Base-by-base conservation (phyloP, 2,329 filamentous ascomycete species). In the Diaporthe sp. region DNA sequence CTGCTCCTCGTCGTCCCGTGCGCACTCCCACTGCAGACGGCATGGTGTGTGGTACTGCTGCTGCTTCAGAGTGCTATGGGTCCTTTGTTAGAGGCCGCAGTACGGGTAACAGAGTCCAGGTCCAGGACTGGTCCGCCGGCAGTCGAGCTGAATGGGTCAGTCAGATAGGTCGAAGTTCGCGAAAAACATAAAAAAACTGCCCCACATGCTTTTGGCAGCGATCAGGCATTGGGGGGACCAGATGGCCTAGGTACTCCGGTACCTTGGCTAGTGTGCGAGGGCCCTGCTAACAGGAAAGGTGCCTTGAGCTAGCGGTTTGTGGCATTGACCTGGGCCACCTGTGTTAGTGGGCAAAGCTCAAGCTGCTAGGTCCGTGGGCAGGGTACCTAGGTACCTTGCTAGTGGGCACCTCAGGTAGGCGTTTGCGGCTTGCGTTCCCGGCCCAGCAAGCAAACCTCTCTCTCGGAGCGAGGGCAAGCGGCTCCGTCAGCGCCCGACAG, bases 31-130 rank as follows among this genome's bases (percentile, higher is more conserved):
- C 49, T 13, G 76, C 77, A 28, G 79, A 77, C 7, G 82, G 79
- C 84, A 85, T 85, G 57, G 70, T 79, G 71, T 37, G 42, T 39
- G n/a, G 22, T 34, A 4, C 8, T 51, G 39, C 15, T 12, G 39
- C 44, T 49, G 9, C 7, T n/a, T 17, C 28, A 51, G 31, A 22
- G 6, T 31, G 53, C 22, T n/a, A 13, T 13, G 28, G n/a, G 15
- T 58, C 42, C 37, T 58, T 65, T 31, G 20, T 15, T 34, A 34
- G 37, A 49, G 55, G 25, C 12, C 22, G 31, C 31, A 28, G 31
- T 1, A 53, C 9, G 47, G 22, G 22, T 13, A 39, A 28, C 31
- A 37, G 63, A 68, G 22, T 25, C 31, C 28, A 51, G 22, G 31
- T 10, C 8, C 31, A 53, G 28, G 12, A 17, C 10, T 51, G 28